These are phyloP conservation scores for Halenospora varia DNA, from an alignment of 495 filamentous ascomycete species.

Conservation along the genomic window DNA sequence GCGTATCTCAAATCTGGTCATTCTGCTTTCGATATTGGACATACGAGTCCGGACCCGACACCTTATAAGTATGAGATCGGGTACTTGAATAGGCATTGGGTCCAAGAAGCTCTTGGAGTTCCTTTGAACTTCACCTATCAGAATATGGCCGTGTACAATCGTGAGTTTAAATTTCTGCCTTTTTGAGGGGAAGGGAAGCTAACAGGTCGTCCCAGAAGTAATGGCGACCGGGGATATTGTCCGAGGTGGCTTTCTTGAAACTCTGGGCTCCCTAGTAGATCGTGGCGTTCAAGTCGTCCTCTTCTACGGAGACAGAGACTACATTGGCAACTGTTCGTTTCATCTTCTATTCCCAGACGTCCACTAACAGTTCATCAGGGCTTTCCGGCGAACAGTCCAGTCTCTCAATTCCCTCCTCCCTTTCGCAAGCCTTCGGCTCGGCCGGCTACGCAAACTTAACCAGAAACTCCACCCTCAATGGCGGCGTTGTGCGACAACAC, in stretches of 20 bases:
- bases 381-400: background rate
- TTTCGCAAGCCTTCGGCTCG: slow-evolving; percentile 31
- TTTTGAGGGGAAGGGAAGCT: background rate
- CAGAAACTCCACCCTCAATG: slow-evolving; percentile 40
- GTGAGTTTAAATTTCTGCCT: background rate
- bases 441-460: slow-evolving; percentile 48
- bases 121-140: slow-evolving; percentile 52
- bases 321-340: slow-evolving; percentile 40
- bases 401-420: background rate
- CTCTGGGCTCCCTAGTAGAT: slow-evolving; percentile 48
- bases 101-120: slow-evolving; percentile 54
- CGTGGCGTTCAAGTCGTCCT: slow-evolving; percentile 54
- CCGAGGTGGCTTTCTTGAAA: slow-evolving; percentile 45
- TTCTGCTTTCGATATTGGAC: background rate
- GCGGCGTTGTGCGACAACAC: slow-evolving; percentile 52
- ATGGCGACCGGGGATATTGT: slow-evolving; percentile 31
- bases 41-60: background rate
- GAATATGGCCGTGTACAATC: background rate
- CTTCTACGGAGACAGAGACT: slow-evolving; percentile 57
- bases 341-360: background rate
- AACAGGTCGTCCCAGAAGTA: slow-evolving; percentile 6
- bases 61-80: slow-evolving; percentile 24
- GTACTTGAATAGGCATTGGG: slow-evolving; percentile 48
- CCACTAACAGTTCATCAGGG: slow-evolving; percentile 3
- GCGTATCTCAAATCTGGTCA: background rate